Base-by-base conservation (phyloP, 345 rosid genomes). In the Hibiscus trionum region DNA sequence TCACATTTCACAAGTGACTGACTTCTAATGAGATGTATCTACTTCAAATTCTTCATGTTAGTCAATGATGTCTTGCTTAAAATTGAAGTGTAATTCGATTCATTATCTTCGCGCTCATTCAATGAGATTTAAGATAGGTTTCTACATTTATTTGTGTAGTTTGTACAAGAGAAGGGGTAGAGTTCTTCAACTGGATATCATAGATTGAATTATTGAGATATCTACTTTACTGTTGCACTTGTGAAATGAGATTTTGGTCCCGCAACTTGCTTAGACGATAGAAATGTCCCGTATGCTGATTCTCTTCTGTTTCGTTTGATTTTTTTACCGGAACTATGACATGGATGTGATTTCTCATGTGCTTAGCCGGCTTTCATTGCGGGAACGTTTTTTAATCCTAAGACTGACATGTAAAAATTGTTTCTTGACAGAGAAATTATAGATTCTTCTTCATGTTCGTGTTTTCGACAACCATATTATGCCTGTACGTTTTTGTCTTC, bases 391-490 rank as follows among this genome's bases (percentile, higher is more conserved):
- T 29, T n/a, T 19, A 39, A 37, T 33, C 39, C 35, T 27, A 12
- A 4, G 53, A 39, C 76, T 77, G 72, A 81, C 68, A 72, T 80
- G 46, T 69, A 47, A 35, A 69, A 50, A 65, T 58, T 37, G 68
- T 72, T 58, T 76, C 26, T 77, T 79, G 58, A 64, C 97, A 92
- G 97, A 87, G 99, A 79, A 92, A 95, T 65, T 95, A 92, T 88
- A 82, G 91, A 80, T 92, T 90, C 82, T 95, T 92, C 84, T 91
- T 89, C 90, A 88, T 92, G 96, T 95, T 95, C 82, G 91, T 92
- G 74, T 86, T 88, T 56, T 89, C 96, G 16, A 92, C 97, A 29
- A 92, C 97, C 50, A 61, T 88, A 79, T 83, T 95, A 37, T 90
- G 97, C 88, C 80, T 90, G 8, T 92, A 89, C 70, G 93, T 95